Conservation (phyloP, 208 protist species). For the Leishmania tarentolae region DNA sequence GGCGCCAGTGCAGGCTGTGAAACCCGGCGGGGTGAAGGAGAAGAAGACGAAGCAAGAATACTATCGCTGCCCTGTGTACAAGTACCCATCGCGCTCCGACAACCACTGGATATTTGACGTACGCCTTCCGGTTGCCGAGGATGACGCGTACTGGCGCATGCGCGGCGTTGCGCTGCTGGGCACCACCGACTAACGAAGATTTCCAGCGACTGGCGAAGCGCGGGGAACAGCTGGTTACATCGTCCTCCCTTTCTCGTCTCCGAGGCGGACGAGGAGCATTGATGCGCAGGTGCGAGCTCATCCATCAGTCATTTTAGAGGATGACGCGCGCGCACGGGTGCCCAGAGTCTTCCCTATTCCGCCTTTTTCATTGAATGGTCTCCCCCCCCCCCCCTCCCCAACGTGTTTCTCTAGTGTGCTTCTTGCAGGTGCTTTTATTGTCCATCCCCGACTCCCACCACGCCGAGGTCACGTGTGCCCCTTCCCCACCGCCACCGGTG, state of each 20-base stretch:
- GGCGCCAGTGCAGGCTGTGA: slow-evolving; percentile 49
- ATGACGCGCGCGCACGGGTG: neutral
- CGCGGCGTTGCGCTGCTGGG: slow-evolving; percentile 94
- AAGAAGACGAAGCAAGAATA: slow-evolving; percentile 90
- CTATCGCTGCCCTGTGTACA: slow-evolving; percentile 99
- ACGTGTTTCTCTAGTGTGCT: neutral
- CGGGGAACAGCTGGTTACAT: neutral
- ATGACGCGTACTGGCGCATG: slow-evolving; percentile 96
- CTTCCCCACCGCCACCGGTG: neutral
- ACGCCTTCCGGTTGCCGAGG: slow-evolving; percentile 93
- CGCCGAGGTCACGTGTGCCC: neutral
- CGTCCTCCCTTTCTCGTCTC: neutral
- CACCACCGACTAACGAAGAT: slow-evolving; percentile 67
- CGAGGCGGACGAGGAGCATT: neutral
- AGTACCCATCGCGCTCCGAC: slow-evolving; percentile 94
- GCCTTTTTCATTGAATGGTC: neutral
- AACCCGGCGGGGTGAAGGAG: slow-evolving; percentile 77
- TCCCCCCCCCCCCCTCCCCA: too few species aligned
- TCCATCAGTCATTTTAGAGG: neutral
- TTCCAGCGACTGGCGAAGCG: neutral
- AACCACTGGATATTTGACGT: slow-evolving; percentile 98
- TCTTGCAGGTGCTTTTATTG: neutral
- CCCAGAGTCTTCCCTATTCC: neutral
- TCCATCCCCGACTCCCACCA: neutral
- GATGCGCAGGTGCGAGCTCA: neutral